phyloP scores from a whole-genome alignment of 495 filamentous ascomycete genomes.

The Tuber magnatum region DNA sequence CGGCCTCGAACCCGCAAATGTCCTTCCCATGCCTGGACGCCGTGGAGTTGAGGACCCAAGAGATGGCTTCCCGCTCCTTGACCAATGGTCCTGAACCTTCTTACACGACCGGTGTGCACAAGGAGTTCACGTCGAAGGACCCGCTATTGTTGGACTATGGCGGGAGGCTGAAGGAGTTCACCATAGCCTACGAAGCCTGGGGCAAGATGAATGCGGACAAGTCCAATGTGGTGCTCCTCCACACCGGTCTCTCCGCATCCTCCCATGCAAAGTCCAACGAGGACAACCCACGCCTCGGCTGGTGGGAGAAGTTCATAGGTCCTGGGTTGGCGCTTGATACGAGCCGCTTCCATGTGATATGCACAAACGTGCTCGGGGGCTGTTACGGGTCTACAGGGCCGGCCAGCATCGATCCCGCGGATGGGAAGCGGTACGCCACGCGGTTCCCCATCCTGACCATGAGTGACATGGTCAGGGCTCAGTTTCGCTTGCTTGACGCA shows the following conservation, averaged over 20 bases:
- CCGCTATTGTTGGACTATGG: conserved; percentile 89
- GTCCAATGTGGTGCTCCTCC: conserved; percentile 85
- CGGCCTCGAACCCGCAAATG: conserved; percentile 74
- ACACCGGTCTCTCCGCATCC: conserved; percentile 90
- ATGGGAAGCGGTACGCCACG: conserved; percentile 83
- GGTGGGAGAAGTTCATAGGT: conserved; percentile 99
- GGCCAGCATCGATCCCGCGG: conserved; percentile 76
- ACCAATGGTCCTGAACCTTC: conserved; percentile 75
- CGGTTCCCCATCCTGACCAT: conserved; percentile 95
- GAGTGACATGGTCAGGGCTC: conserved; percentile 94
- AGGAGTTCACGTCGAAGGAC: conserved; percentile 62
- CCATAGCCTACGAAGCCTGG: conserved; percentile 93
- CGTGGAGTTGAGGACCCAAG: conserved; percentile 76
- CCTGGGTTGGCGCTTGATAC: conserved; percentile 82
- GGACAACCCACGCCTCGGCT: conserved; percentile 78
- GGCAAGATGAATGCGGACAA: conserved; percentile 70
- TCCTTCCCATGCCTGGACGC: conserved; percentile 93
- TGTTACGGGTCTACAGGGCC: conserved; percentile 96
- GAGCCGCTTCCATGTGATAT: conserved; percentile 83
- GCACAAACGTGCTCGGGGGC: conserved; percentile 92
- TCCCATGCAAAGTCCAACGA: conserved; percentile 90
- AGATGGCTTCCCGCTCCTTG: conserved; percentile 56
- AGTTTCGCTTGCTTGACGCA: conserved; percentile 79
- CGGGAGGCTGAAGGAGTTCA: conserved; percentile 74
- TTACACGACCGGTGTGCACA: conserved; percentile 79